These are phyloP conservation scores for Phytophthora fragariae DNA, from an alignment of 352 stramenopile genomes.

Conservation along the genomic window DNA sequence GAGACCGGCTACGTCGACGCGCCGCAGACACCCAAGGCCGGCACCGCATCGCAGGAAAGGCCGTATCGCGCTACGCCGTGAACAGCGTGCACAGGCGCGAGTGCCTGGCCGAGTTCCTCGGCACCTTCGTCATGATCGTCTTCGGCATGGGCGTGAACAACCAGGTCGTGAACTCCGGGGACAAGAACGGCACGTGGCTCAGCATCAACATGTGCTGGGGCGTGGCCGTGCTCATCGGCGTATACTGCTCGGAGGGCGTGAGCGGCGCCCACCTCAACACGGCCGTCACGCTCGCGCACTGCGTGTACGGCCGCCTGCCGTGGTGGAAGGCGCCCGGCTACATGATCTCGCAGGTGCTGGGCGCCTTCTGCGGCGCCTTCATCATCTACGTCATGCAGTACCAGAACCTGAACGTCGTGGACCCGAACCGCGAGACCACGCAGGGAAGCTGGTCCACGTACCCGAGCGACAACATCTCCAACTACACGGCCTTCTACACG, in stretches of 20 bases:
- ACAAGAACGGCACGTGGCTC: slow-evolving; percentile 57
- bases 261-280: too few relatives aligned
- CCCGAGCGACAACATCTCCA: slow-evolving; percentile 47
- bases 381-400: slow-evolving; percentile 57
- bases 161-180: slow-evolving; percentile 53
- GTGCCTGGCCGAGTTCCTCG: slow-evolving; percentile 58
- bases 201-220: slow-evolving; percentile 64
- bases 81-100: slow-evolving; percentile 44
- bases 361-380: slow-evolving; percentile 46
- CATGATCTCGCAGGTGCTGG: slow-evolving; percentile 50
- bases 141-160: slow-evolving; percentile 70
- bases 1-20: slow-evolving; percentile 25
- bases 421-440: slow-evolving; percentile 51
- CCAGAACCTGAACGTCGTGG: slow-evolving; percentile 47
- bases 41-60: neutral
- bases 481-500: slow-evolving; percentile 58
- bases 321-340: slow-evolving; percentile 58
- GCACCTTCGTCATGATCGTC: slow-evolving; percentile 54
- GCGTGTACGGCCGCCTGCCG: slow-evolving; percentile 47
- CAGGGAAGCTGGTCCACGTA: slow-evolving; percentile 54
- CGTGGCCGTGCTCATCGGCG: slow-evolving; percentile 53
- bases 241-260: too few relatives aligned
- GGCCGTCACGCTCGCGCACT: slow-evolving; percentile 56
- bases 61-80: slow-evolving; percentile 17
- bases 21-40: slow-evolving; percentile 16